Conservation (phyloP, 768 basidiomycete species). For the Leccinum subtestaceum region DNA sequence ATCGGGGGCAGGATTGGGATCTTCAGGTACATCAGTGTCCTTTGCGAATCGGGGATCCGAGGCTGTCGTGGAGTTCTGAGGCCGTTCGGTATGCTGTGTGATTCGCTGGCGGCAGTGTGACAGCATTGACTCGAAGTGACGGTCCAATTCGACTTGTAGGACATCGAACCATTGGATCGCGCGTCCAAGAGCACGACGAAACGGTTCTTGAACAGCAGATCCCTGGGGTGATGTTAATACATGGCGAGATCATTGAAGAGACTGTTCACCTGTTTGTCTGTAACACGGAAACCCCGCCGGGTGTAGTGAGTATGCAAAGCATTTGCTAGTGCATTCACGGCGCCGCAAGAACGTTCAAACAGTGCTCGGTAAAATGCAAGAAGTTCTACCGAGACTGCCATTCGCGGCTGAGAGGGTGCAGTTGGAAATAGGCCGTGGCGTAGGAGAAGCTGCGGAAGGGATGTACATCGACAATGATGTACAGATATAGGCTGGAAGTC, state of each 20-base stretch:
- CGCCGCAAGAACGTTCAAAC: conserved; percentile 34
- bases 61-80: not conserved
- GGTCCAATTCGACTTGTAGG: conserved; percentile 15
- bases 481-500: not conserved
- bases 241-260: not conserved
- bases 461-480: not conserved
- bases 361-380: conserved; percentile 13
- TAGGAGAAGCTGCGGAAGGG: conserved; percentile 18
- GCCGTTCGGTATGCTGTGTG: not conserved
- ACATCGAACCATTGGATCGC: conserved; percentile 32
- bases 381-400: conserved; percentile 4
- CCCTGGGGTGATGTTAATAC: not conserved
- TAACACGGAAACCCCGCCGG: conserved; percentile 9
- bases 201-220: conserved; percentile 28
- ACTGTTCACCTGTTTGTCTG: not conserved
- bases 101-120: not conserved
- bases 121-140: not conserved
- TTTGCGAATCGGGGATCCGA: not conserved
- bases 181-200: conserved; percentile 25
- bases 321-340: not conserved
- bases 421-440: conserved; percentile 35
- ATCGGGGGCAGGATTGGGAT: too few relatives aligned
- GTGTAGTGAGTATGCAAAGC: conserved; percentile 1
- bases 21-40: too few relatives aligned
- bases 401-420: conserved; percentile 24